Evolutionary conservation across 2,329 filamentous ascomycete genomes (phyloP).

Genomic region (Aspergillus sp.): DNA sequence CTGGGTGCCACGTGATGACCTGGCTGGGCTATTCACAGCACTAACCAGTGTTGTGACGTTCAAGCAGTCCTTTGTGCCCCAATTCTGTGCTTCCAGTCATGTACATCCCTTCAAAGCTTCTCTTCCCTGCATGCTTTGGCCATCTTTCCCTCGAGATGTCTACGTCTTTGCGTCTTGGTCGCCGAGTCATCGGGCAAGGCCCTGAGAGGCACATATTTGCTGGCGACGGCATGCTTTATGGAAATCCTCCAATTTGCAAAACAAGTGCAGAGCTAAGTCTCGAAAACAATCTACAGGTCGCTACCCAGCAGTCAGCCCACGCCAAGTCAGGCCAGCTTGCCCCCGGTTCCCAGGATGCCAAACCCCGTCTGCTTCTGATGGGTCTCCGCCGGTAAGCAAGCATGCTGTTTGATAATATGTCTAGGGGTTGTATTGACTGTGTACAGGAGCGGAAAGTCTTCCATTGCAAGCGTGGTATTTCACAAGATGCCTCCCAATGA

Average conservation of each 20-base stretch:
- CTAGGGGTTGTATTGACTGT: conserved; percentile 10
- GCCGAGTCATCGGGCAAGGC: neutral
- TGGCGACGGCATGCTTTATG: neutral
- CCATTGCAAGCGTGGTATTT: conserved; percentile 98
- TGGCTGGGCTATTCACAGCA: too few species aligned
- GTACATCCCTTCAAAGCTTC: too few species aligned
- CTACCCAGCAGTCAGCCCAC: conserved; percentile 22
- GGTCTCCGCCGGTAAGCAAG: conserved; percentile 76
- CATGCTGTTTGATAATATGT: neutral
- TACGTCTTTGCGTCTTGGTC: neutral
- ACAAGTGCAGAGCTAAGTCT: conserved; percentile 32
- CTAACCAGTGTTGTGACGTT: too few species aligned
- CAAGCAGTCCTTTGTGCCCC: too few species aligned
- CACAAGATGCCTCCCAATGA: conserved; percentile 96
- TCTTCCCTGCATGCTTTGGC: too few species aligned
- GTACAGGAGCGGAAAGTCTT: conserved; percentile 89
- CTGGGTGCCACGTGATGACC: too few species aligned
- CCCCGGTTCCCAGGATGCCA: conserved; percentile 48
- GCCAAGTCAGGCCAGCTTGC: conserved; percentile 26
- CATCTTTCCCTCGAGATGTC: neutral
- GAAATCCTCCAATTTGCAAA: conserved; percentile 8
- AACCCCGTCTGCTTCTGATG: conserved; percentile 88
- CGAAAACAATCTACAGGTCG: conserved; percentile 28
- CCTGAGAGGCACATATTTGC: neutral
- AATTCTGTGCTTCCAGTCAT: too few species aligned